Evolutionary conservation across 164 flowering plant species (phyloP), one percentile per base, ranked within the genome.

Genomic region (Dillenia turbinata): DNA sequence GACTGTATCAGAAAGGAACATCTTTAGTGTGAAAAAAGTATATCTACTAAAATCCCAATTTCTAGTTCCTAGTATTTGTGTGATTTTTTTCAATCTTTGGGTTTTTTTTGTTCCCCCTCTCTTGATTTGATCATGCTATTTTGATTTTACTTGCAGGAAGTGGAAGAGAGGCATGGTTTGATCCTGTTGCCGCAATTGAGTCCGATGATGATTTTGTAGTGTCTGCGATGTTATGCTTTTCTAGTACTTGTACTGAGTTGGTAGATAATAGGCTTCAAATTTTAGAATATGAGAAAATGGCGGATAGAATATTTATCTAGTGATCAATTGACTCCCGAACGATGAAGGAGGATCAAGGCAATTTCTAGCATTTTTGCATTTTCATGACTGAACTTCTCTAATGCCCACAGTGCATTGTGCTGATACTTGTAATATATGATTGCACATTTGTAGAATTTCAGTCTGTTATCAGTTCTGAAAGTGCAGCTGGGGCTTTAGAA

Each of bases 141-240:
- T 19, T 57, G 43, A 59, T 69, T 40, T 3, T 26, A 19, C 61
- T 10, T 12, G 47, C 67, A 61, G 80, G 62, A 52, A 70, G 64
- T 51, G 61, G 26, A 8, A 78, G 73, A 16, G 70, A 54, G 44
- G 63, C 62, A 15, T 78, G 79, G 76, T 71, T 71, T 47, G 81
- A 80, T 56, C 57, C 76, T 44, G 14, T 59, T 22, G 66, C 74
- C 10, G 65, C 53, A 9, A 40, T 72, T 54, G 81, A 81, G n/a
- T 75, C 77, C 46, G 85, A 78, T 49, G 85, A 78, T 5, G 82
- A 78, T 33, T 78, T 71, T 60, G 68, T 22, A 78, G 79, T 48
- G 65, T 77, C 54, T 63, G 49, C 12, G 82, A 76, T 40, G 85
- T 80, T 78, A 73, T 45, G 74, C 12, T 15, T 46, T 52, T 52